These are phyloP conservation scores for Scheffersomyces stipitis DNA, from an alignment of 805 yeast species.

Conservation along the genomic window DNA sequence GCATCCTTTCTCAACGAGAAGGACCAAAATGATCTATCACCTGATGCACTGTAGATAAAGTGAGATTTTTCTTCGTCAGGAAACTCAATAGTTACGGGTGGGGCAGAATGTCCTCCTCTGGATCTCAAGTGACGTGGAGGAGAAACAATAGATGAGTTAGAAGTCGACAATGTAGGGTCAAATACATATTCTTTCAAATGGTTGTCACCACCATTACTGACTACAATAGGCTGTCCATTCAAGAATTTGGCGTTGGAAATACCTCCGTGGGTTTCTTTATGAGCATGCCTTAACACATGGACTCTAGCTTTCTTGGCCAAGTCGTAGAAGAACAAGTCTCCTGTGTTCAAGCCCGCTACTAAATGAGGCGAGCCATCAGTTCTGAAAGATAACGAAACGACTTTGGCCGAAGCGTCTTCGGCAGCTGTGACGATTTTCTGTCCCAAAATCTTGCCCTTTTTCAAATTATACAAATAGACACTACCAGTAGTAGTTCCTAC, in stretches of 20 bases:
- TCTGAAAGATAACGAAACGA: constrained; percentile 75
- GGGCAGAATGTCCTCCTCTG: constrained; percentile 96
- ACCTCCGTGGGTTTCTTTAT: constrained; percentile 74
- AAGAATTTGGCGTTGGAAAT: constrained; percentile 71
- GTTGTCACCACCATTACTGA: constrained; percentile 91
- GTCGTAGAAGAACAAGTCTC: constrained; percentile 86
- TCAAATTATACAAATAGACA: constrained; percentile 64
- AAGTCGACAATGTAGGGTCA: constrained; percentile 79
- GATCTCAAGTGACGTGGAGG: constrained; percentile 92
- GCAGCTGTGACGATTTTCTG: constrained; percentile 49
- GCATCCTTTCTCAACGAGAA: constrained; percentile 94
- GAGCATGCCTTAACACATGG: constrained; percentile 72
- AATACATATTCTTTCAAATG: constrained; percentile 86
- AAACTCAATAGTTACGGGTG: constrained; percentile 75
- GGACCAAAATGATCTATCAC: constrained; percentile 84
- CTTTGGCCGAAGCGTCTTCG: constrained; percentile 36
- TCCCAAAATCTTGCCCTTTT: constrained; percentile 55
- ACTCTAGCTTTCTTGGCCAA: constrained; percentile 69
- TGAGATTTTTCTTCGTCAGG: constrained; percentile 78
- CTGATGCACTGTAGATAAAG: constrained; percentile 79
- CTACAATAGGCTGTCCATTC: constrained; percentile 87
- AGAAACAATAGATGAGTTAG: constrained; percentile 63
- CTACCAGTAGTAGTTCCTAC: constrained; percentile 72
- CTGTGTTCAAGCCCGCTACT: constrained; percentile 74
- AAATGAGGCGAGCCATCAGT: constrained; percentile 87